Base-by-base conservation (phyloP, 2,329 filamentous ascomycete species). In the Metarhizium humberi region DNA sequence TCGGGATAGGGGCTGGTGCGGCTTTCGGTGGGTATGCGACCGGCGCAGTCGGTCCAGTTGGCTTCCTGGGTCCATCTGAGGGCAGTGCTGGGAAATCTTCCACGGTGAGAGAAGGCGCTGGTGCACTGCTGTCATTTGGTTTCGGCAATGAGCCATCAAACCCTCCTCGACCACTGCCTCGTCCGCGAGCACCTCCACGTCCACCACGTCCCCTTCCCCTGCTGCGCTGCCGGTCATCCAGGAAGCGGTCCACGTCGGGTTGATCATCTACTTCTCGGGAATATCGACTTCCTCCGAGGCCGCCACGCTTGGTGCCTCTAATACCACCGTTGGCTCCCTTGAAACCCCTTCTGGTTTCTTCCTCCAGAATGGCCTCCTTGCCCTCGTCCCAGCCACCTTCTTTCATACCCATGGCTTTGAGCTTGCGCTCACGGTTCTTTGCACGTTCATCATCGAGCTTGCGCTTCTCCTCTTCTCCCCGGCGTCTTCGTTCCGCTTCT, bases 311-410 rank as follows among this genome's bases (percentile, higher is more conserved):
- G 10, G 71, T 61, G 0, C 76, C 75, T 32, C 72, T 62, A 14
- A 73, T 61, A 4, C 71, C 72, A 29, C 73, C 73, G 32, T 72
- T 71, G 43, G 72, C 70, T 10, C 74, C 72, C 2, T 74, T 69
- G 55, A 78, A 80, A 5, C 64, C 67, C 16, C 69, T 64, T 30
- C 68, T 64, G 3, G 65, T 63, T 40, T 76, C 72, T 56, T 77
- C 74, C 45, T 73, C 72, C 16, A 67, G 69, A 14, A 69, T 61
- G 11, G 70, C 67, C 46, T 75, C 70, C 67, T 84, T 84, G 45
- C 80, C 81, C 62, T 80, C 76, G 56, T 85, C 82, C 82, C 81
- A 85, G 58, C 73, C 76, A 34, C 74, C 75, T 43, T 80, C 75
- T 65, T 77, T 79, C 50, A 69, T 71, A 34, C 75, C 74, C 70